A percentile compares a stretch with the other conserved stretches of the same genome.
These are phyloP conservation scores for Trichoderma sp. DNA, from an alignment of 2,329 filamentous ascomycete genomes.

Conservation along the genomic window DNA sequence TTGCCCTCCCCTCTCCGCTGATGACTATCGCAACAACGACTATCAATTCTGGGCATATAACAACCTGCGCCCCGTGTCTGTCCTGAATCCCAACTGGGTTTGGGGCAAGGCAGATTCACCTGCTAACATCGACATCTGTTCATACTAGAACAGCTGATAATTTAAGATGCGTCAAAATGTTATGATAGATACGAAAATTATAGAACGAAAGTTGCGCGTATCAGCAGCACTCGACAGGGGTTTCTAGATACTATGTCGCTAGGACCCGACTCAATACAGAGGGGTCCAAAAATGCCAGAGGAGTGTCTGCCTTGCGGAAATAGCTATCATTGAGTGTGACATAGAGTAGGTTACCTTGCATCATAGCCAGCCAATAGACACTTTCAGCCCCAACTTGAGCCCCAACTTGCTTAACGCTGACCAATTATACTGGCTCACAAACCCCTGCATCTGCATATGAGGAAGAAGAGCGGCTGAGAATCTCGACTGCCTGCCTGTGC, in stretches of 20 bases:
- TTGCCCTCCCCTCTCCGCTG: conserved; percentile 26
- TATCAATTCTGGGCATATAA: conserved; percentile 29
- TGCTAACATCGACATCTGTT: conserved; percentile 28
- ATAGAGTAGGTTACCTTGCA: background rate
- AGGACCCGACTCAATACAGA: background rate
- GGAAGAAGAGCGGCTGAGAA: background rate
- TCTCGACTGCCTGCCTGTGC: background rate
- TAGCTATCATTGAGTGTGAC: background rate
- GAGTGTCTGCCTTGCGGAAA: background rate
- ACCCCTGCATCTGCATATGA: background rate
- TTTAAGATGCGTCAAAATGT: background rate
- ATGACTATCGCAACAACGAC: conserved; percentile 28
- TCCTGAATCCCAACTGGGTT: conserved; percentile 26
- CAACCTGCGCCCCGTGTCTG: conserved; percentile 27
- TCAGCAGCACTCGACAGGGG: background rate
- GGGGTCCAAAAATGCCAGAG: background rate
- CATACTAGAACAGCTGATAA: background rate
- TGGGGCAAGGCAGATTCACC: conserved; percentile 27
- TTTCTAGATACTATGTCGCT: background rate
- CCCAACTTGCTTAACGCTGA: background rate
- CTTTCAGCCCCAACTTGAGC: background rate
- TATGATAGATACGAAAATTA: background rate
- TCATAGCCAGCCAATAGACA: background rate
- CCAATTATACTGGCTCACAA: background rate
- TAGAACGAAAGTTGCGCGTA: background rate